Percentiles rank a stretch among this genome's conserved stretches.
phyloP scores from a whole-genome alignment of 345 rosid species.

The rapeseed (Brassica napus) region DNA sequence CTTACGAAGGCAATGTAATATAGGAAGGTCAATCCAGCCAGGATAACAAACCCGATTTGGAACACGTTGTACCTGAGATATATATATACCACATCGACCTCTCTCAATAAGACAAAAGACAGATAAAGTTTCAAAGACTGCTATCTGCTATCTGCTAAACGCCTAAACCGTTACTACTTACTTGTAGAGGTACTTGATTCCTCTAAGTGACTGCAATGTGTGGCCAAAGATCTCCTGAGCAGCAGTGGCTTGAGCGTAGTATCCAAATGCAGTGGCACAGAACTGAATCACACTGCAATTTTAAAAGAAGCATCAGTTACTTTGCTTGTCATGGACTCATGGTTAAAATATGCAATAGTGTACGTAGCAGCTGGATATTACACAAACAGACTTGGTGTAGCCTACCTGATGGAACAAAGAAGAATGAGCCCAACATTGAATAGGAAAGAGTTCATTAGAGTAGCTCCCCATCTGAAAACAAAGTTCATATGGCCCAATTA shows the following conservation, averaged over 20 bases:
- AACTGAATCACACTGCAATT: conserved; percentile 91
- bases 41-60: conserved; percentile 3
- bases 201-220: conserved; percentile 95
- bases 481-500: conserved; percentile 26
- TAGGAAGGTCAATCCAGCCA: conserved; percentile 24
- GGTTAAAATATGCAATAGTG: not conserved
- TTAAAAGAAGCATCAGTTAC: conserved; percentile 24
- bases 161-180: conserved; percentile 44
- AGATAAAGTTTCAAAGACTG: not conserved
- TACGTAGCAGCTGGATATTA: not conserved
- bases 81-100: not conserved
- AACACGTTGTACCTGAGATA: conserved; percentile 51
- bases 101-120: not conserved
- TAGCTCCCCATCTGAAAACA: conserved; percentile 94
- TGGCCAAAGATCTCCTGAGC: conserved; percentile 98
- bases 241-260: conserved; percentile 98
- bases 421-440: conserved; percentile 97
- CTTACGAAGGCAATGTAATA: conserved; percentile 90
- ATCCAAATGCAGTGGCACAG: conserved; percentile 93
- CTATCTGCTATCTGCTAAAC: not conserved
- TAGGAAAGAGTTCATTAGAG: conserved; percentile 97
- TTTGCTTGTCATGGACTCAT: not conserved
- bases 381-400: not conserved
- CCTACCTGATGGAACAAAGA: conserved; percentile 88
- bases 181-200: conserved; percentile 93